phyloP scores from a whole-genome alignment of 768 basidiomycete species.

The Multifurca ochricompacta region DNA sequence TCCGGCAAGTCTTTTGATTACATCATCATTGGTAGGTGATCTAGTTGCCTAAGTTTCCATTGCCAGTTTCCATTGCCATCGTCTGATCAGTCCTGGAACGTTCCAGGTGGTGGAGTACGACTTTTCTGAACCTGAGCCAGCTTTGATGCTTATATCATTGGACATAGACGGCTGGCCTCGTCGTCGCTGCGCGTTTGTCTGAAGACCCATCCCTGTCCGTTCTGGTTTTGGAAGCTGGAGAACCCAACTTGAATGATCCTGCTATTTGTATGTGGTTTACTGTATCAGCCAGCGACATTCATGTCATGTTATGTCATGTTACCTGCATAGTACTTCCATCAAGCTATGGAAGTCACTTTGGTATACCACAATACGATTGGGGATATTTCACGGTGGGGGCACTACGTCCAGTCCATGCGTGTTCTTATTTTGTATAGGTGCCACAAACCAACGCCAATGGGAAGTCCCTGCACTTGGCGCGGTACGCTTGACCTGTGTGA shows the following conservation, averaged over 20 bases:
- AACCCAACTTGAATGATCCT: slow-evolving; percentile 13
- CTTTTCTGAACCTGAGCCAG: neutral
- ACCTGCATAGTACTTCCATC: neutral
- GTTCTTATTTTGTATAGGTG: neutral
- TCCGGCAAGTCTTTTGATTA: slow-evolving; percentile 19
- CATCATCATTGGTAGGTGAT: slow-evolving; percentile 14
- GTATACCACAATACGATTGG: slow-evolving; percentile 12
- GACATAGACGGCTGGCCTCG: slow-evolving; percentile 16
- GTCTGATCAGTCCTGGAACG: neutral
- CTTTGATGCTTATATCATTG: neutral
- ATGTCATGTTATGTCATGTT: too few relatives aligned
- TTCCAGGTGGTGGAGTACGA: slow-evolving; percentile 12
- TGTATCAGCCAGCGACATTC: too few relatives aligned
- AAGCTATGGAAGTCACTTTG: neutral
- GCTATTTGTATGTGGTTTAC: neutral
- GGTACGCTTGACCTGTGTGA: neutral
- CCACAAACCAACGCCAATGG: slow-evolving; percentile 9
- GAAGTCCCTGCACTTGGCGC: neutral
- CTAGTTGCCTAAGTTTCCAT: too few relatives aligned
- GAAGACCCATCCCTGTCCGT: slow-evolving; percentile 17
- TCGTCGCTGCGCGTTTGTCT: slow-evolving; percentile 17
- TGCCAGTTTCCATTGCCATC: too few relatives aligned
- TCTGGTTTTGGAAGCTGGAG: slow-evolving; percentile 17
- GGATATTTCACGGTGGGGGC: slow-evolving; percentile 1
- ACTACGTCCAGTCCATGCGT: neutral